A percentile compares a stretch with the other conserved stretches of the same genome.
Evolutionary conservation across 305 asterid genomes (phyloP).

Genomic region (Fraxinus sp.): DNA sequence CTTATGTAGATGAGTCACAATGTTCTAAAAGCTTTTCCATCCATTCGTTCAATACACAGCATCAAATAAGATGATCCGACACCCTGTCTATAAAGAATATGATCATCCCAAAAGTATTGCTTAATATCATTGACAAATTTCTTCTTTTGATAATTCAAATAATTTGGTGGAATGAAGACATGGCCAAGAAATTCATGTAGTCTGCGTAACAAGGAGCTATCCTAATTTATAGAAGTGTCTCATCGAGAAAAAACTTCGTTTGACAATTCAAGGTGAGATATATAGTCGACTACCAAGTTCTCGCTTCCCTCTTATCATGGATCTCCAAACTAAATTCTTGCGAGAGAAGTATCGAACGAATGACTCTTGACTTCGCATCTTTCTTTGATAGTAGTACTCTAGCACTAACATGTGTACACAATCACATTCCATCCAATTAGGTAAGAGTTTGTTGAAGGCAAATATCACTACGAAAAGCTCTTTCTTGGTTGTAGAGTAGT

Average conservation of each 20-base stretch:
- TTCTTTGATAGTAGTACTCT: background rate
- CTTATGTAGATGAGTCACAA: background rate
- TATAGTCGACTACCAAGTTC: background rate
- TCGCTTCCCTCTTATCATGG: background rate
- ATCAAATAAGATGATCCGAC: background rate
- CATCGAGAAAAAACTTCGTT: background rate
- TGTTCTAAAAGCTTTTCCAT: background rate
- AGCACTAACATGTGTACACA: background rate
- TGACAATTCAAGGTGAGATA: background rate
- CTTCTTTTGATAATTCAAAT: background rate
- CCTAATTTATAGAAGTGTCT: background rate
- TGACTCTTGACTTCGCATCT: background rate
- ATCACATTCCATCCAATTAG: background rate
- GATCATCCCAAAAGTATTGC: background rate
- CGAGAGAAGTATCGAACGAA: background rate
- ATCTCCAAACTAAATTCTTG: background rate
- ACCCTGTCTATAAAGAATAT: background rate
- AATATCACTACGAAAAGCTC: background rate
- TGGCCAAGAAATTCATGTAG: background rate
- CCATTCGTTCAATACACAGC: background rate
- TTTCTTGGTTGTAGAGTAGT: background rate
- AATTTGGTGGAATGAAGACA: background rate
- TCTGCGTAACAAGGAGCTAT: background rate
- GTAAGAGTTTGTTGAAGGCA: background rate
- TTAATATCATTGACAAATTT: background rate